Evolutionary conservation across 495 filamentous ascomycete species (phyloP), one percentile per base, ranked within the genome.

Genomic region (Staphylotrichum longicolle): DNA sequence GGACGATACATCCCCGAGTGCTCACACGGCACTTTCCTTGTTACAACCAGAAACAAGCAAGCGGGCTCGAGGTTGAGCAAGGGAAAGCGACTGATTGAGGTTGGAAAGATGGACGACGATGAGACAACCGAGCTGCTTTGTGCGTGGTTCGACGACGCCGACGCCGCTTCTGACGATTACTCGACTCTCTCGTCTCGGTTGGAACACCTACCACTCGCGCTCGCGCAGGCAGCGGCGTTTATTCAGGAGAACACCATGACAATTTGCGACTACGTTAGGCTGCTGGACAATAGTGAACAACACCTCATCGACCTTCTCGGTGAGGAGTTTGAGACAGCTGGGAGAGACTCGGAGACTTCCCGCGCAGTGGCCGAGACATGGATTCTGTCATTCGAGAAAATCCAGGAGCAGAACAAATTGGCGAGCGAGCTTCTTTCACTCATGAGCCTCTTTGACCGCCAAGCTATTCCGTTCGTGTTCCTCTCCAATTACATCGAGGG

Each of bases 161-260:
- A 56, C 14, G 14, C 15, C 2, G 15, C 6, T 4, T 15, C 33
- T 6, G 42, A 12, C 34, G 52, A 68, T 7, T 45, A 67, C 7
- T 58, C 46, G 14, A 47, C 14, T 10, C 71, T 83, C 32, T 67
- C 81, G 1, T 51, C 72, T 49, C 58, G 69, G 15, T 70, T 83
- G 30, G 69, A 68, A 27, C 69, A 65, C 44, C 69, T 82, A 4
- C 80, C 80, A 6, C 69, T 85, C 7, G 80, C 81, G 6, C 69
- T 83, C 34, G 70, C 64, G 37, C 80, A 83, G 60, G 81, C 81
- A 4, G 69, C 77, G 11, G 71, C 78, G 8, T 84, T 76, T 60
- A 80, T 84, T 12, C 73, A 73, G 50, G 68, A 75, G 58, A 81
- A 76, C 34, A 35, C 39, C 7, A 68, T 79, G 5, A 57, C 62